Conservation (phyloP, 768 basidiomycete genomes). For the Hygrophorus pudorinus region DNA sequence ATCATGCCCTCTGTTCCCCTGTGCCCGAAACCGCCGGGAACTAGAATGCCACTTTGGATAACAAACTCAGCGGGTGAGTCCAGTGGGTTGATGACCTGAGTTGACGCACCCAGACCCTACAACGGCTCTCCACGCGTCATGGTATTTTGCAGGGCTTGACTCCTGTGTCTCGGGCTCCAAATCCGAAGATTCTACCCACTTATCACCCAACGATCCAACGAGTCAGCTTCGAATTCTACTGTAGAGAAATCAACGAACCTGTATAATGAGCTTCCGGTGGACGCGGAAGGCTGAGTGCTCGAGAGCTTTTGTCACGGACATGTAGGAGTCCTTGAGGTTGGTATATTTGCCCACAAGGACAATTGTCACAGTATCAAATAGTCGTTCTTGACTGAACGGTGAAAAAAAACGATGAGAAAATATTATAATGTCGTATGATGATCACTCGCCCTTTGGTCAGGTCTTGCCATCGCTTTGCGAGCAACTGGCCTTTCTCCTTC, state of each 20-base stretch:
- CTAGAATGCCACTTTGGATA: constrained; percentile 74
- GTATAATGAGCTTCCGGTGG: constrained; percentile 69
- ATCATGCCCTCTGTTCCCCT: constrained; percentile 98
- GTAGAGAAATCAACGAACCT: constrained; percentile 36
- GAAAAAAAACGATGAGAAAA: background rate
- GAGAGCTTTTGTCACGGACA: constrained; percentile 93
- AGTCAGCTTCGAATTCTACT: background rate
- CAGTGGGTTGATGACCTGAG: background rate
- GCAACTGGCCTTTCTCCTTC: constrained; percentile 46
- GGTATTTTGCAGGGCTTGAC: constrained; percentile 77
- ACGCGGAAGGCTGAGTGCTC: constrained; percentile 96
- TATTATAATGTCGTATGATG: background rate
- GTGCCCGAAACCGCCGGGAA: constrained; percentile 91
- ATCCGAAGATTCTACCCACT: constrained; percentile 97
- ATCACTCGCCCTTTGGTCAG: constrained; percentile 65
- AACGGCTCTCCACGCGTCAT: constrained; percentile 90
- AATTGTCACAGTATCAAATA: constrained; percentile 82
- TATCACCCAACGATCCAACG: background rate
- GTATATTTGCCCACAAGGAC: constrained; percentile 98
- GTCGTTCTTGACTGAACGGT: constrained; percentile 71
- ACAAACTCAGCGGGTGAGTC: constrained; percentile 7
- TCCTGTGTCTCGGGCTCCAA: constrained; percentile 76
- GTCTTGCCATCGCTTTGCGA: constrained; percentile 74
- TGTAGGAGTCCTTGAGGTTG: constrained; percentile 93
- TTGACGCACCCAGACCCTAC: constrained; percentile 74